Percentiles rank a stretch among this genome's conserved stretches.
Conservation (phyloP, 2,329 filamentous ascomycete genomes). For the Chrysoporthe cubensis region DNA sequence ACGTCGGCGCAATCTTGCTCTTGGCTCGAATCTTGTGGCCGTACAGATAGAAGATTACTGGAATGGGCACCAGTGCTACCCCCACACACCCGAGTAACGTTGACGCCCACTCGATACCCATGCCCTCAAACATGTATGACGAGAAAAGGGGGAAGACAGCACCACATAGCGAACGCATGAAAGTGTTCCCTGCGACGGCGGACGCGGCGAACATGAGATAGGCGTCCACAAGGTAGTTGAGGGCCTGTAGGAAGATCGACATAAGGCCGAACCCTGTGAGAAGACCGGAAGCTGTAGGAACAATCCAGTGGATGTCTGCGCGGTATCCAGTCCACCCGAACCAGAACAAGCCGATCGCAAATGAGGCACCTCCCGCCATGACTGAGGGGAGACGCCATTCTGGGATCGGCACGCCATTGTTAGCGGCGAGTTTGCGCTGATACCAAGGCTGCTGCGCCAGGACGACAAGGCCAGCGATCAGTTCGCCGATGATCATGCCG, state of each 20-base stretch:
- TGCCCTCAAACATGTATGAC: slow-evolving; percentile 67
- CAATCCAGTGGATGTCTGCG: slow-evolving; percentile 64
- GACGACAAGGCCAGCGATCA: slow-evolving; percentile 69
- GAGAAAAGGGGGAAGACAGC: slow-evolving; percentile 82
- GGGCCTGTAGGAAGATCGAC: slow-evolving; percentile 78
- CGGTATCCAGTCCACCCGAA: slow-evolving; percentile 74
- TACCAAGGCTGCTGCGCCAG: slow-evolving; percentile 69
- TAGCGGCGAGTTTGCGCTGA: slow-evolving; percentile 68
- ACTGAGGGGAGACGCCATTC: slow-evolving; percentile 70
- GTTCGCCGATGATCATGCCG: slow-evolving; percentile 76
- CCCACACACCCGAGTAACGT: slow-evolving; percentile 67
- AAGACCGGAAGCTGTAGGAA: slow-evolving; percentile 64
- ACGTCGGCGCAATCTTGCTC: slow-evolving; percentile 60
- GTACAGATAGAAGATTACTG: slow-evolving; percentile 65
- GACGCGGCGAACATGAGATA: slow-evolving; percentile 77
- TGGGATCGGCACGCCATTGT: slow-evolving; percentile 66
- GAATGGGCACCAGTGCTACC: slow-evolving; percentile 61
- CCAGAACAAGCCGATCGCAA: slow-evolving; percentile 71
- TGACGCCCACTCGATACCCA: slow-evolving; percentile 65
- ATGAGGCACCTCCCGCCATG: slow-evolving; percentile 62
- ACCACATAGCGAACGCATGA: slow-evolving; percentile 77
- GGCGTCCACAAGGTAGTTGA: slow-evolving; percentile 82
- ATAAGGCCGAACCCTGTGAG: slow-evolving; percentile 77
- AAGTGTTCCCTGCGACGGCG: slow-evolving; percentile 80
- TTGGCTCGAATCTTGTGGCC: slow-evolving; percentile 59